Evolutionary conservation across 768 basidiomycete genomes (phyloP), one percentile per base, ranked within the genome.

Genomic region (Suillus lakei): DNA sequence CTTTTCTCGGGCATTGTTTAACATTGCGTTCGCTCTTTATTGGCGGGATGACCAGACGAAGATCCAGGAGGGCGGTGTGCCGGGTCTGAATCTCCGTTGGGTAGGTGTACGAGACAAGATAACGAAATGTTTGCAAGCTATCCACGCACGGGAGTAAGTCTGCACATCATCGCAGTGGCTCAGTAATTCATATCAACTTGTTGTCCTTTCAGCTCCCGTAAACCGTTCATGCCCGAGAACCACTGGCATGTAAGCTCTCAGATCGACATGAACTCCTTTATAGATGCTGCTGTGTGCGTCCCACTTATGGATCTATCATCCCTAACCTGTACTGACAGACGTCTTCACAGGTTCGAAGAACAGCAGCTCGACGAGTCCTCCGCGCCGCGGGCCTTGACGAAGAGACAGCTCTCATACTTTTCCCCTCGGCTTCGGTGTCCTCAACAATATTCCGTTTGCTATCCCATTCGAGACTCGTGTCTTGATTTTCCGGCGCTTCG

Each of bases 361-460:
- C 84, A 83, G 62, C 83, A 87, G 66, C 76, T 85, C 2, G 77
- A 82, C 13, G 68, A 69, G 30, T 66, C 39, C 51, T 70, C 41
- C 5, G 63, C 61, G 15, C 70, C 66, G 32, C 79, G 78, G 51
- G 66, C 71, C 41, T 78, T 86, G 58, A 83, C 87, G 16, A 91
- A 90, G 70, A 90, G 93, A 6, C 89, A 92, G 68, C 80, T 98
- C 60, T 53, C 76, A 41, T 96, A 69, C 6, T 39, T 75, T 15
- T 76, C 77, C 36, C 97, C 96, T 0, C 88, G 95, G 8, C 84
- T 99, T n/a, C 3, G 94, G 93, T 3, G 85, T 98, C 32, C 86
- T 99, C 61, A 93, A 98, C 80, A 96, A 98, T 77, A 92, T 99
- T 64, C 97, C 96, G 0, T 98, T 98, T 78, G 88, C 95, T 6